phyloP scores from a whole-genome alignment of 2,329 filamentous ascomycete genomes.

The Trichoderma koningiopsis region DNA sequence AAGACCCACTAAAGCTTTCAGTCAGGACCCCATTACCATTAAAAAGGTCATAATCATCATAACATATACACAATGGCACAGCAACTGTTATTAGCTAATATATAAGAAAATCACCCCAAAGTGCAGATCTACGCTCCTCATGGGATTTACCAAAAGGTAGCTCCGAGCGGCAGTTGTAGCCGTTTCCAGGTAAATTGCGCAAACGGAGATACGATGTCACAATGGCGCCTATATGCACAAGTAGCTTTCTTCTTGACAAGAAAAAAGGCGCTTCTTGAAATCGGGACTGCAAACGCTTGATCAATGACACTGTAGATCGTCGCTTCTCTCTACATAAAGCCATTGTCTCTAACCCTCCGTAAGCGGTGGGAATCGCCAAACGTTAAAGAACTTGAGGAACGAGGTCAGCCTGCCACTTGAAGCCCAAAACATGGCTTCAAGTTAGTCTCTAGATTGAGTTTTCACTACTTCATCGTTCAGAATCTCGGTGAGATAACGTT shows the following conservation, averaged over 20 bases:
- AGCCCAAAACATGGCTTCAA: not conserved
- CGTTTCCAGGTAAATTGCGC: too few species aligned
- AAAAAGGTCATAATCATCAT: too few species aligned
- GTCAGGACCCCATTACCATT: too few species aligned
- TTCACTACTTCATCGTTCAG: not conserved
- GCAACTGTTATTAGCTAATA: not conserved
- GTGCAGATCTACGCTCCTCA: not conserved
- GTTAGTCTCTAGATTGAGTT: not conserved
- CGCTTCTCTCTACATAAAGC: not conserved
- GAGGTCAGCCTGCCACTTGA: not conserved
- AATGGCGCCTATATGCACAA: too few species aligned
- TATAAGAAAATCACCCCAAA: not conserved
- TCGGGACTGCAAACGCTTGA: not conserved
- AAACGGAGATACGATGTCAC: too few species aligned
- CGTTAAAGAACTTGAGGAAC: not conserved
- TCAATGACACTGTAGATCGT: not conserved
- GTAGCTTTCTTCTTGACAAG: too few species aligned
- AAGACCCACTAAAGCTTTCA: too few species aligned
- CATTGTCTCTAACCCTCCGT: not conserved
- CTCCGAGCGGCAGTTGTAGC: not conserved
- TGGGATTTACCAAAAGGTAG: too few species aligned
- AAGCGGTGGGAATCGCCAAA: not conserved
- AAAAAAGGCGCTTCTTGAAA: too few species aligned
- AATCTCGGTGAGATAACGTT: not conserved
- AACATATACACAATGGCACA: not conserved